A percentile compares a stretch with the other conserved stretches of the same genome.
These are phyloP conservation scores for Wallacemonas sp. DNA, from an alignment of 208 protist species.

Conservation along the genomic window DNA sequence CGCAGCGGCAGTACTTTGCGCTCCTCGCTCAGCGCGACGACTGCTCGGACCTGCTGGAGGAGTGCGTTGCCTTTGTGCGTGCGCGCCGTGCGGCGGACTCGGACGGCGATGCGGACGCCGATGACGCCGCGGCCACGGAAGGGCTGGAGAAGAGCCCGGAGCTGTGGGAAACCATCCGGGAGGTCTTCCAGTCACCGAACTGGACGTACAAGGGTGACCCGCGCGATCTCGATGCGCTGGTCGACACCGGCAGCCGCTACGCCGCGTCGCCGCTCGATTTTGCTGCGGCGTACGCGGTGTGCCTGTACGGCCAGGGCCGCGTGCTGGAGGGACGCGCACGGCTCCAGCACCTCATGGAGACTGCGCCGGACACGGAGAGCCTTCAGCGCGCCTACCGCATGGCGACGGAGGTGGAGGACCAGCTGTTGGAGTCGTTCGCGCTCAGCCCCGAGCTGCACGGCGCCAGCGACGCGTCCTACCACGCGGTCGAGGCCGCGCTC, in stretches of 20 bases:
- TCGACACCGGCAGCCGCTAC: conserved; percentile 39
- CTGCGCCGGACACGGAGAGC: conserved; percentile 45
- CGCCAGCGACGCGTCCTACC: conserved; percentile 32
- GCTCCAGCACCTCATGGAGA: conserved; percentile 47
- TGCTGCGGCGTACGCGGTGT: conserved; percentile 50
- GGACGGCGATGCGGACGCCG: conserved; percentile 1
- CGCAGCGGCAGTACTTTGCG: conserved; percentile 61
- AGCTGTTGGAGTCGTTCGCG: conserved; percentile 74
- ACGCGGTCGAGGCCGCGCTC: conserved; percentile 24
- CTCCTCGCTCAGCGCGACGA: conserved; percentile 57
- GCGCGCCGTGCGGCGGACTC: background rate
- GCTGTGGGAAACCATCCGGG: conserved; percentile 70
- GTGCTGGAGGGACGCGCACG: conserved; percentile 44
- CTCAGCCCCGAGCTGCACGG: conserved; percentile 40
- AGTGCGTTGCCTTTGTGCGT: conserved; percentile 45
- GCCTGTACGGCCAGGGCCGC: conserved; percentile 71
- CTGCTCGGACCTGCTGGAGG: conserved; percentile 49
- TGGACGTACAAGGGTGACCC: conserved; percentile 51
- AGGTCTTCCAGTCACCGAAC: conserved; percentile 47
- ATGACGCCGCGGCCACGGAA: background rate
- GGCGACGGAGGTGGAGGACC: conserved; percentile 70
- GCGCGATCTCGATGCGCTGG: conserved; percentile 38
- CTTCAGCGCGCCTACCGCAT: conserved; percentile 53
- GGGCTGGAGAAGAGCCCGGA: conserved; percentile 13
- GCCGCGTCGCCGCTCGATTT: conserved; percentile 62